A percentile compares a stretch with the other conserved stretches of the same genome.
These are phyloP conservation scores for Lophiotrema nucula DNA, from an alignment of 495 filamentous ascomycete genomes.

Conservation along the genomic window DNA sequence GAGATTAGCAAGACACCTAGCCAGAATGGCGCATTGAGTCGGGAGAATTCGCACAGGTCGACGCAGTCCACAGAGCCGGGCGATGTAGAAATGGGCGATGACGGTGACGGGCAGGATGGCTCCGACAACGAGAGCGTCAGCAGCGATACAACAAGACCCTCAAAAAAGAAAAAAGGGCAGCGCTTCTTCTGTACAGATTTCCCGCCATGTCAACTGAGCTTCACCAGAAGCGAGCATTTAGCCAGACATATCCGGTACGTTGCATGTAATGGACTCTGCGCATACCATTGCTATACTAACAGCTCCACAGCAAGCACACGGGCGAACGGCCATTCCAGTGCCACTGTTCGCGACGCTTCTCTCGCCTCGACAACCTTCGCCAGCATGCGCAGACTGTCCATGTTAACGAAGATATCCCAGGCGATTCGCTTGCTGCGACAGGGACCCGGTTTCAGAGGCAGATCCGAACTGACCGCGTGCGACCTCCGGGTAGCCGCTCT, in stretches of 20 bases:
- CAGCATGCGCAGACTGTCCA: slow-evolving; percentile 98
- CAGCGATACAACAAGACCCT: slow-evolving; percentile 61
- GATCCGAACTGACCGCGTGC: slow-evolving; percentile 79
- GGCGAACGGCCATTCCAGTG: slow-evolving; percentile 97
- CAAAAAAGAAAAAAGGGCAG: slow-evolving; percentile 95
- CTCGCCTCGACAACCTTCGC: slow-evolving; percentile 91
- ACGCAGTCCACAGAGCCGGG: slow-evolving; percentile 66
- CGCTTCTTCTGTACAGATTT: slow-evolving; percentile 97
- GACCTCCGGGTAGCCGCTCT: slow-evolving; percentile 67
- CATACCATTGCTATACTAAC: not conserved
- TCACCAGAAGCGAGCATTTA: slow-evolving; percentile 93
- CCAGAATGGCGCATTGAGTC: slow-evolving; percentile 47
- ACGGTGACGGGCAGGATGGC: slow-evolving; percentile 68
- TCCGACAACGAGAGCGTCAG: slow-evolving; percentile 77
- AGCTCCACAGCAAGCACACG: slow-evolving; percentile 76
- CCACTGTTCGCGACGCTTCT: slow-evolving; percentile 92
- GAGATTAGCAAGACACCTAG: slow-evolving; percentile 42
- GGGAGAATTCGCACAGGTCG: slow-evolving; percentile 62
- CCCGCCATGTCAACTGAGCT: slow-evolving; percentile 90
- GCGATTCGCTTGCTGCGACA: slow-evolving; percentile 88
- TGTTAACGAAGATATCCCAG: slow-evolving; percentile 94
- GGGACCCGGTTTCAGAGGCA: slow-evolving; percentile 92
- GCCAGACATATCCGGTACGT: slow-evolving; percentile 86
- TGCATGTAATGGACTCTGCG: not conserved
- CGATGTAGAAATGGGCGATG: slow-evolving; percentile 75